Percentiles rank a stretch among this genome's conserved stretches.
Evolutionary conservation across 768 basidiomycete species (phyloP).

Genomic region (Kwoniella dejecticola): DNA sequence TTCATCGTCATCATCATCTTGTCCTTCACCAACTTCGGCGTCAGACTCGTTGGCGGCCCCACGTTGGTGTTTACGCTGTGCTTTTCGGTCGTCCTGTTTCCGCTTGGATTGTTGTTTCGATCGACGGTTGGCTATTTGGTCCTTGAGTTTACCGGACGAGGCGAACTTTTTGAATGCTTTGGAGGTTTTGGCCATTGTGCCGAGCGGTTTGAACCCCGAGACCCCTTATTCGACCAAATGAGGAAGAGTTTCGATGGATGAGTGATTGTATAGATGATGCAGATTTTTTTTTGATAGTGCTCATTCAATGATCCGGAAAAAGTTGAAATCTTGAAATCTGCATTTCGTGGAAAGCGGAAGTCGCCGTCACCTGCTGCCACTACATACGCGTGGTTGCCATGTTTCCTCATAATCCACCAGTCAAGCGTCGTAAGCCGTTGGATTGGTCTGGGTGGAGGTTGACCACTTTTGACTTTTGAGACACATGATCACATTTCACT

Average conservation of each 20-base stretch:
- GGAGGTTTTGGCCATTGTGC: constrained; percentile 61
- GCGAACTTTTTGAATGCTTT: constrained; percentile 88
- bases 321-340: constrained; percentile 9
- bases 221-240: no score
- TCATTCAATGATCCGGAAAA: not conserved
- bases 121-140: constrained; percentile 78
- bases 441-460: constrained; percentile 13
- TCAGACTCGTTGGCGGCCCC: constrained; percentile 44
- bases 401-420: no score
- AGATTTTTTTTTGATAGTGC: no score
- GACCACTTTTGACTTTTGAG: not conserved
- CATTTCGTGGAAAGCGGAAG: constrained; percentile 19
- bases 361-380: not conserved
- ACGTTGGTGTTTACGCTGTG: constrained; percentile 56
- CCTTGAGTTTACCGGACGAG: constrained; percentile 82
- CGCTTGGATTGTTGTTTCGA: constrained; percentile 76
- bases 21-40: constrained; percentile 39
- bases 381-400: not conserved
- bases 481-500: constrained; percentile 2
- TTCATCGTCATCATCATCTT: constrained; percentile 55
- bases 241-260: not conserved
- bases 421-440: no score
- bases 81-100: constrained; percentile 67
- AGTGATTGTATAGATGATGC: not conserved
- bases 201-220: not conserved